phyloP scores from a whole-genome alignment of 352 stramenopile species.

The Globisporangium radiosum region DNA sequence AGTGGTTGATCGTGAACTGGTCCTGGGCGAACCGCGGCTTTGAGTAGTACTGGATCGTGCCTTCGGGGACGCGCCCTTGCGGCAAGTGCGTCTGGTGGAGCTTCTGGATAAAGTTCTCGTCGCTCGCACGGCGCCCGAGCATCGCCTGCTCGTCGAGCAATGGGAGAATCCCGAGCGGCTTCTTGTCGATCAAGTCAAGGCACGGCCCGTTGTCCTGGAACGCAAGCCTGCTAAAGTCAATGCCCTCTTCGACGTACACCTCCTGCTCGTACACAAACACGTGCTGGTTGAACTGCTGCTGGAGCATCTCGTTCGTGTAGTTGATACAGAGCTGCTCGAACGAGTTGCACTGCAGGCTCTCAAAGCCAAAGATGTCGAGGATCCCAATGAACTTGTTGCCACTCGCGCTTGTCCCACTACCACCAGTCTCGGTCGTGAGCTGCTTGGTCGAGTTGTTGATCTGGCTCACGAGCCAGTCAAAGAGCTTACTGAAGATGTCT shows the following conservation, averaged over 20 bases:
- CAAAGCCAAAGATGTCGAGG: conserved; percentile 97
- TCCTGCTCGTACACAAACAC: conserved; percentile 97
- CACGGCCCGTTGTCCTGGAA: conserved; percentile 93
- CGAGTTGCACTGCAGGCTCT: conserved; percentile 90
- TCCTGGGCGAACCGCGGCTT: conserved; percentile 86
- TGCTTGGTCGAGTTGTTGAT: conserved; percentile 91
- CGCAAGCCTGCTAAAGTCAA: conserved; percentile 87
- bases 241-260: conserved; percentile 96
- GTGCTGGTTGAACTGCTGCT: conserved; percentile 94
- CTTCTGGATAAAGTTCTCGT: conserved; percentile 91
- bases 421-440: conserved; percentile 22
- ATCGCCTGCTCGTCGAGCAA: conserved; percentile 96
- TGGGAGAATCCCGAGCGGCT: conserved; percentile 87
- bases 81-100: conserved; percentile 84
- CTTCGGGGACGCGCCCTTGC: conserved; percentile 72
- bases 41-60: conserved; percentile 76
- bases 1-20: conserved; percentile 96
- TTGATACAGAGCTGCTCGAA: conserved; percentile 97
- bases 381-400: conserved; percentile 90
- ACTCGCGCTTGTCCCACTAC: conserved; percentile 12
- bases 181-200: conserved; percentile 92
- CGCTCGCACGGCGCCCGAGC: conserved; percentile 84
- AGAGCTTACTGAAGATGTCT: conserved; percentile 95
- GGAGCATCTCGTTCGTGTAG: conserved; percentile 95
- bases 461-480: conserved; percentile 93